These are phyloP conservation scores for Volvox carteri DNA, from an alignment of 163 green algal species.

Conservation along the genomic window DNA sequence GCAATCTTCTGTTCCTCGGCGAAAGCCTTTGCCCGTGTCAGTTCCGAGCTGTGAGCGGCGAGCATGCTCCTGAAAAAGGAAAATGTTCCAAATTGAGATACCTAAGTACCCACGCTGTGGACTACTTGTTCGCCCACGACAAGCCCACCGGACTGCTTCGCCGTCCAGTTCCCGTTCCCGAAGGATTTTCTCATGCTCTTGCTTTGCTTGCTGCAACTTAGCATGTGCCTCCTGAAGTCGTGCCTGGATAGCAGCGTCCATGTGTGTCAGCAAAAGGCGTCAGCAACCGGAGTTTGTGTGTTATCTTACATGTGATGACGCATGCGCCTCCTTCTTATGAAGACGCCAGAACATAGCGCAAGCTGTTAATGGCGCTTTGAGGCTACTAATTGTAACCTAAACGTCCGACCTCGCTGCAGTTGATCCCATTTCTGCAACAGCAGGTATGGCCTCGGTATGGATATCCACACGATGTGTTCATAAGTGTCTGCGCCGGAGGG, in stretches of 20 bases:
- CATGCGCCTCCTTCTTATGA: neutral
- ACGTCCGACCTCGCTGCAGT: neutral
- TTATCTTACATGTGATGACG: neutral
- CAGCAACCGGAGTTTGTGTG: neutral
- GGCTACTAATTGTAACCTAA: neutral
- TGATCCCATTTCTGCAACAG: neutral
- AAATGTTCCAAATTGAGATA: neutral
- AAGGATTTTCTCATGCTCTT: neutral
- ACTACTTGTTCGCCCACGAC: too few species aligned
- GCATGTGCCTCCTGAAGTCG: neutral
- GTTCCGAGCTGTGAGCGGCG: neutral
- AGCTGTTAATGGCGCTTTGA: neutral
- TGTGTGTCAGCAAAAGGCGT: too few species aligned
- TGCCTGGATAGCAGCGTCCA: neutral
- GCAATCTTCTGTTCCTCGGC: neutral
- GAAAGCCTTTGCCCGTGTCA: neutral
- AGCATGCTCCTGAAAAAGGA: slow-evolving; percentile 8
- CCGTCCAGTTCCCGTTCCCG: neutral
- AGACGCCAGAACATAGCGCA: neutral
- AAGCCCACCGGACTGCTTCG: slow-evolving; percentile 1
- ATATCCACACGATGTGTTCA: too few species aligned
- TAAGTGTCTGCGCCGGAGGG: too few species aligned
- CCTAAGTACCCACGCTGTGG: neutral
- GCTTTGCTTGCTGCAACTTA: neutral
- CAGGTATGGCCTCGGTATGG: too few species aligned